These are phyloP conservation scores for Athelia psychrophila DNA, from an alignment of 1,284 basidiomycete species.

Conservation along the genomic window DNA sequence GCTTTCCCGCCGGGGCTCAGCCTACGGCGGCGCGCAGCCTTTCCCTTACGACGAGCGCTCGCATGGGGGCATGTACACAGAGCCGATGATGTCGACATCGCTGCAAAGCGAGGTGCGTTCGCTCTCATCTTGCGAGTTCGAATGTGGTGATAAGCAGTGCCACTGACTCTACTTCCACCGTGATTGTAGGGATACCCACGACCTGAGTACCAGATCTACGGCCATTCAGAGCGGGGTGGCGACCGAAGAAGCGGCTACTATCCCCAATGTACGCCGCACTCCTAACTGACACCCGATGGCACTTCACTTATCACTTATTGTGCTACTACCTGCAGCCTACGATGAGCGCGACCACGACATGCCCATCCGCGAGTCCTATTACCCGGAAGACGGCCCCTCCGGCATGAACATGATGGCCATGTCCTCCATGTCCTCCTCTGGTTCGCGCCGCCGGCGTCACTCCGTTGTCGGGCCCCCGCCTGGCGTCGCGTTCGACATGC, in stretches of 20 bases:
- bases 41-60: slow-evolving; percentile 1
- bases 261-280: too few relatives aligned
- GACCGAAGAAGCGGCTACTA: neutral
- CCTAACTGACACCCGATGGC: neutral
- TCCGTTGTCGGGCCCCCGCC: neutral
- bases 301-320: neutral
- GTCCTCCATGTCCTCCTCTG: neutral
- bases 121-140: neutral
- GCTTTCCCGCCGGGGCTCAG: neutral
- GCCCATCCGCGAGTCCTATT: neutral
- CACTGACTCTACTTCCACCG: neutral
- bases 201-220: slow-evolving; percentile 1
- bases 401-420: neutral
- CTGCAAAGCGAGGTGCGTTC: neutral
- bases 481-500: neutral
- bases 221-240: neutral
- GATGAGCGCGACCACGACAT: neutral
- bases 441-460: neutral
- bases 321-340: neutral
- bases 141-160: neutral
- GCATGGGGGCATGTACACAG: slow-evolving; percentile 1
- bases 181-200: neutral
- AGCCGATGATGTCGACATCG: neutral
- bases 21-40: neutral
- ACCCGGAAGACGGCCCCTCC: neutral